phyloP scores from a whole-genome alignment of 805 yeast species.

The Nakazawaea ernobii region DNA sequence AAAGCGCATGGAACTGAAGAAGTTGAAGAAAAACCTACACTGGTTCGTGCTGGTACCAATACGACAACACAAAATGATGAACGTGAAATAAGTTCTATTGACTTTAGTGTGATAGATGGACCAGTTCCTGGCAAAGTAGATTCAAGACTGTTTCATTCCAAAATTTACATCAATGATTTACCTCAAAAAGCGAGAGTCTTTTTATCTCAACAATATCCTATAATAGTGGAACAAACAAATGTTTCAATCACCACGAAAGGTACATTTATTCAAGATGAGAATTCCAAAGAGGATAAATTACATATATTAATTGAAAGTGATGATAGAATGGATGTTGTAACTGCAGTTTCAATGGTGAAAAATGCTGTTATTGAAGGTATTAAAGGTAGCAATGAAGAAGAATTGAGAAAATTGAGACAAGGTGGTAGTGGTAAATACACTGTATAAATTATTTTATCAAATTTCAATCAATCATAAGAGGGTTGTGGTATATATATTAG shows the following conservation, averaged over 20 bases:
- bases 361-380: slow-evolving; percentile 52
- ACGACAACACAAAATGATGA: slow-evolving; percentile 21
- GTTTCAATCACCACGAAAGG: slow-evolving; percentile 83
- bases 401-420: slow-evolving; percentile 22
- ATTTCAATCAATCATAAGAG: neutral
- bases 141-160: slow-evolving; percentile 46
- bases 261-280: slow-evolving; percentile 51
- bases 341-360: slow-evolving; percentile 54
- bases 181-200: slow-evolving; percentile 76
- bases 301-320: slow-evolving; percentile 75
- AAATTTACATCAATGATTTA: slow-evolving; percentile 73
- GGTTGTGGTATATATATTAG: neutral
- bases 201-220: slow-evolving; percentile 62
- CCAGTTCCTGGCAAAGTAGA: slow-evolving; percentile 12
- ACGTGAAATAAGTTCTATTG: slow-evolving; percentile 10
- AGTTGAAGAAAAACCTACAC: slow-evolving; percentile 13
- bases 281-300: slow-evolving; percentile 61
- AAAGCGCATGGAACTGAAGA: slow-evolving; percentile 40
- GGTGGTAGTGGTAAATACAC: slow-evolving; percentile 44
- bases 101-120: slow-evolving; percentile 7
- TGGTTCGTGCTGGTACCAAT: slow-evolving; percentile 16
- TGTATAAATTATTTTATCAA: slow-evolving; percentile 23
- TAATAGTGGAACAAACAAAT: slow-evolving; percentile 64
- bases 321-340: slow-evolving; percentile 48
- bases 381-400: slow-evolving; percentile 40